Base-by-base conservation (phyloP, 306 rosid genomes). In the Sesbania bispinosa region DNA sequence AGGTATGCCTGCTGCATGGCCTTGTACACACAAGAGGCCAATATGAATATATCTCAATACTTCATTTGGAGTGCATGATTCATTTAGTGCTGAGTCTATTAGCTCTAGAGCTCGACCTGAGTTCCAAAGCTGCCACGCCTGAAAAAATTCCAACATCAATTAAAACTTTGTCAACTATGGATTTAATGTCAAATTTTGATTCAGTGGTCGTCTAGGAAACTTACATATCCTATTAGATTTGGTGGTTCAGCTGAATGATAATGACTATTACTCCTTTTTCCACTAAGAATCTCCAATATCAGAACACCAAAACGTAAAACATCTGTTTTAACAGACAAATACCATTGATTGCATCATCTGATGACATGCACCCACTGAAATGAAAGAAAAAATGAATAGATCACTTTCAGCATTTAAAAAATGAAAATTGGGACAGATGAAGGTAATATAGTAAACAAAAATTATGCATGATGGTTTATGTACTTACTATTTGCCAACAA, bases 1-100 rank as follows among this genome's bases (percentile, higher is more conserved):
- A 52, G 83, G 75, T 68, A 76, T 78, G 23, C 76, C 77, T 13
- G 1, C 35, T 18, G 82, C 70, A 0, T 59, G 58, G 6, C 70
- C 85, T 65, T 84, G 85, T 23, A 80, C 79, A 7, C 81, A 84
- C 30, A 77, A 68, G 4, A 84, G 82, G 13, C 82, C 59, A 10
- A 78, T 19, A 15, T 77, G 77, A 41, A 84, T 77, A 82, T 58
- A 63, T 55, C 64, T 73, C 29, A 50, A 30, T 33, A 74, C 67
- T 50, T 77, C 73, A 29, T 11, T 21, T 4, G 8, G 7, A 13
- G 29, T 48, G 26, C 29, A 9, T 16, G 70, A 14, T 19, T 68
- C 82, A 11, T 18, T 55, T 29, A 80, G 20, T 10, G 41, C 1
- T 1, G 79, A 24, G 18, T 84, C 82, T n/a, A 43, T 55, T 27